phyloP scores from a whole-genome alignment of 192 early-diverging fungal species.

The Coemansia sp. region DNA sequence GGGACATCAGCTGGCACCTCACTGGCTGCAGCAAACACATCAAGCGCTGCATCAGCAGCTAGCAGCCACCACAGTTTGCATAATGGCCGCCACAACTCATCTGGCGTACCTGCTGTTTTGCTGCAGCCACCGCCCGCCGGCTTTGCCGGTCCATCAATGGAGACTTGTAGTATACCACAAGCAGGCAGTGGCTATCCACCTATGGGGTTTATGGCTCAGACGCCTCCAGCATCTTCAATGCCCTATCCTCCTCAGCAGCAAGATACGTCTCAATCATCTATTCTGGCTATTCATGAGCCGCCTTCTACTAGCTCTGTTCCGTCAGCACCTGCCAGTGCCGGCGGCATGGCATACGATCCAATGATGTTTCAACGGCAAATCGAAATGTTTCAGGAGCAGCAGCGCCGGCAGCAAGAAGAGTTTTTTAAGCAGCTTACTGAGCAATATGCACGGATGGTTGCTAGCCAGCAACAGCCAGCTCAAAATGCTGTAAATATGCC shows the following conservation, averaged over 20 bases:
- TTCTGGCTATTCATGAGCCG: neutral
- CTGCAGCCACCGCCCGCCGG: neutral
- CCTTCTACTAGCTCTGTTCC: neutral
- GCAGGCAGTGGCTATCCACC: neutral
- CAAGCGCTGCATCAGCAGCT: too few relatives aligned
- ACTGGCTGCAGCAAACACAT: too few relatives aligned
- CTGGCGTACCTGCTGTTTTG: neutral
- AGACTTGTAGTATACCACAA: neutral
- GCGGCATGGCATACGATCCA: neutral
- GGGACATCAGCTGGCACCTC: too few relatives aligned
- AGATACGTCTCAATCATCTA: neutral
- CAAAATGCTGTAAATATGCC: too few relatives aligned
- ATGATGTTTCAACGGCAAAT: slow-evolving; percentile 37
- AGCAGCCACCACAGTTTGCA: neutral
- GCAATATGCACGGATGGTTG: slow-evolving; percentile 33
- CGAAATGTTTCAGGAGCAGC: slow-evolving; percentile 46
- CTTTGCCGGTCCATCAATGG: neutral
- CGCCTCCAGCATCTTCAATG: neutral
- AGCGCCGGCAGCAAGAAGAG: slow-evolving; percentile 43
- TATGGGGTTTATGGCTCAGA: neutral
- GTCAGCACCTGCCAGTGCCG: too few relatives aligned
- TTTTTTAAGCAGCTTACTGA: slow-evolving; percentile 36
- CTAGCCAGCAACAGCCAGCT: neutral
- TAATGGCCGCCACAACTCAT: neutral
- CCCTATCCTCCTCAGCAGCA: neutral